Evolutionary conservation across 805 yeast genomes (phyloP).

Genomic region (Diddensiella caesifluorescens): DNA sequence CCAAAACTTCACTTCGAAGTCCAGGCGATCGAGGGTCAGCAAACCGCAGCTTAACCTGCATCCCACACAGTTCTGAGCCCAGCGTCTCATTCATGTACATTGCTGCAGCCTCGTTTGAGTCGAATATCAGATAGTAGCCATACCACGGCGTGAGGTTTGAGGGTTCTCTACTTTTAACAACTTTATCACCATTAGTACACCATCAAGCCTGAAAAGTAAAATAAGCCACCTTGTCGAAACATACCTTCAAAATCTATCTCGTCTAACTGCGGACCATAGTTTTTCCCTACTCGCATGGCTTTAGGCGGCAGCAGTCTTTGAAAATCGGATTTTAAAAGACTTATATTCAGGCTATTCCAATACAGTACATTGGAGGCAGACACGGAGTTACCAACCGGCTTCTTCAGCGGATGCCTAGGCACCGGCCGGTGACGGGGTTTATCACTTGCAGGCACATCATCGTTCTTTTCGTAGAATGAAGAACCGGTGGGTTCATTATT

Average conservation of each 20-base stretch:
- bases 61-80: conserved; percentile 48
- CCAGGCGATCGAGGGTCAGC: conserved; percentile 27
- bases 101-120: conserved; percentile 43
- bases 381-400: too few species aligned
- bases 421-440: too few species aligned
- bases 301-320: conserved; percentile 29
- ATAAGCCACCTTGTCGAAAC: not conserved
- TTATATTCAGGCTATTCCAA: conserved; percentile 31
- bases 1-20: conserved; percentile 22
- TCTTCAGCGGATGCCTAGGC: too few species aligned
- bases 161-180: conserved; percentile 48
- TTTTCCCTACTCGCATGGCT: conserved; percentile 16
- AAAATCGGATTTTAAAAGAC: conserved; percentile 29
- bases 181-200: too few species aligned
- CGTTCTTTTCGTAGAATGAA: too few species aligned
- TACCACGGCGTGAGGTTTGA: conserved; percentile 40
- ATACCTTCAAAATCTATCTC: conserved; percentile 20
- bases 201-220: too few species aligned
- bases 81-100: conserved; percentile 47
- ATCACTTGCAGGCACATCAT: too few species aligned
- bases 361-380: conserved; percentile 28
- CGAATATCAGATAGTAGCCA: conserved; percentile 51
- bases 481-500: too few species aligned
- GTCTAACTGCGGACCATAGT: conserved; percentile 16
- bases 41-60: conserved; percentile 43